These are phyloP conservation scores for Fusarium goolgardi DNA, from an alignment of 2,329 filamentous ascomycete genomes.

Conservation along the genomic window DNA sequence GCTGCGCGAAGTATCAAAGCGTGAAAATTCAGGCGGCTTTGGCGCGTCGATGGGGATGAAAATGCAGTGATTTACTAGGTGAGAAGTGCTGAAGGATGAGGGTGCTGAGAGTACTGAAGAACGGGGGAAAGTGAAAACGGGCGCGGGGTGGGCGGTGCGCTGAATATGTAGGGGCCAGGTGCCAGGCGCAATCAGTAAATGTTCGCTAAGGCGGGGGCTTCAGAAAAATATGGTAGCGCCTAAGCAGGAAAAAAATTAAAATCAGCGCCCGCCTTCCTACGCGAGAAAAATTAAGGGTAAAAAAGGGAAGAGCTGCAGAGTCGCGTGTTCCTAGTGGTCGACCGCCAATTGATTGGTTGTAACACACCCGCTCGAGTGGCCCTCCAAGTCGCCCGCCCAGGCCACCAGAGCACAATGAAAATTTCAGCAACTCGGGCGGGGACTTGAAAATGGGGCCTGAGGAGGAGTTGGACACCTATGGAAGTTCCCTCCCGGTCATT, in stretches of 20 bases:
- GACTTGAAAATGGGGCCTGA: conserved; percentile 38
- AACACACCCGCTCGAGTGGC: conserved; percentile 24
- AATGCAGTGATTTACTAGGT: conserved; percentile 29
- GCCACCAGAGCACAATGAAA: conserved; percentile 29
- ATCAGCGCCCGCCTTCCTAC: conserved; percentile 25
- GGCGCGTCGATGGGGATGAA: conserved; percentile 40
- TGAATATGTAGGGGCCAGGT: conserved; percentile 52
- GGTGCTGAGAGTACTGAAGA: conserved; percentile 50
- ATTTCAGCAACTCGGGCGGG: conserved; percentile 33
- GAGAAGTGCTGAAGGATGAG: conserved; percentile 42
- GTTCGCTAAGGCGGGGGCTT: conserved; percentile 37
- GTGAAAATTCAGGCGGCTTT: conserved; percentile 45
- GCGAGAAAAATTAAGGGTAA: conserved; percentile 8
- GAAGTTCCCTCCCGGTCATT: conserved; percentile 12
- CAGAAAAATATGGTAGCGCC: conserved; percentile 36
- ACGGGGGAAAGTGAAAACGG: conserved; percentile 47
- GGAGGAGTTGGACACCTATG: conserved; percentile 5
- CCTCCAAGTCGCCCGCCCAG: conserved; percentile 19
- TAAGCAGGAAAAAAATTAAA: conserved; percentile 30
- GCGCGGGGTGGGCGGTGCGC: conserved; percentile 52
- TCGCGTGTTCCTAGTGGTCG: conserved; percentile 38
- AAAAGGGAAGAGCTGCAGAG: conserved; percentile 44
- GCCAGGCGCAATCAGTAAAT: conserved; percentile 51
- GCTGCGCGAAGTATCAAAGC: conserved; percentile 41
- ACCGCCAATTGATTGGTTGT: conserved; percentile 25